phyloP scores from a whole-genome alignment of 495 filamentous ascomycete species.

The Pyrenula aspistea region DNA sequence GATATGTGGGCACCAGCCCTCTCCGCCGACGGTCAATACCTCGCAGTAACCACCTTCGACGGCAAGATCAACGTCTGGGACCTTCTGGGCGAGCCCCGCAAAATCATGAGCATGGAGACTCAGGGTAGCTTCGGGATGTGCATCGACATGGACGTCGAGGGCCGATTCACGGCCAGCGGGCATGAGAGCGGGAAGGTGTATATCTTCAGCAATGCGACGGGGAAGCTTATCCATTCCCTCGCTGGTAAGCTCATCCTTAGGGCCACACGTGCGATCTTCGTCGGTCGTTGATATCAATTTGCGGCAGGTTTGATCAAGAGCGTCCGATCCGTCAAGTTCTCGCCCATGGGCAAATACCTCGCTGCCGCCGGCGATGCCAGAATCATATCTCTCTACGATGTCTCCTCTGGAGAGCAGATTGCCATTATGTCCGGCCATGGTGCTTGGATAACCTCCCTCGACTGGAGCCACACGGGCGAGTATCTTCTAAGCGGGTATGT shows the following conservation, averaged over 20 bases:
- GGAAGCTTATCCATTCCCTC: conserved; percentile 73
- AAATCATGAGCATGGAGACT: conserved; percentile 75
- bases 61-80: conserved; percentile 88
- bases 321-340: conserved; percentile 74
- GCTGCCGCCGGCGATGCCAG: conserved; percentile 88
- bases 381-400: conserved; percentile 84
- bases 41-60: conserved; percentile 71
- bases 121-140: conserved; percentile 82
- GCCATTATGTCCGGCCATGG: conserved; percentile 68
- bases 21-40: conserved; percentile 65
- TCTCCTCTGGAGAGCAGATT: conserved; percentile 82
- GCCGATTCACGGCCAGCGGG: conserved; percentile 75
- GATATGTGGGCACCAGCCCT: conserved; percentile 78
- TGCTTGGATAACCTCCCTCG: conserved; percentile 78
- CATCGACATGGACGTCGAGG: conserved; percentile 72
- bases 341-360: conserved; percentile 68
- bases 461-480: conserved; percentile 92
- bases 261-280: too few relatives aligned
- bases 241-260: conserved; percentile 61
- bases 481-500: conserved; percentile 75
- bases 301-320: conserved; percentile 67
- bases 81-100: conserved; percentile 32
- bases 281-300: too few relatives aligned
- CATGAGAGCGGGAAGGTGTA: conserved; percentile 92
- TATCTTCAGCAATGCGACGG: conserved; percentile 85